Evolutionary conservation across 2,329 filamentous ascomycete genomes (phyloP).

Genomic region (Trichoderma hamatum): DNA sequence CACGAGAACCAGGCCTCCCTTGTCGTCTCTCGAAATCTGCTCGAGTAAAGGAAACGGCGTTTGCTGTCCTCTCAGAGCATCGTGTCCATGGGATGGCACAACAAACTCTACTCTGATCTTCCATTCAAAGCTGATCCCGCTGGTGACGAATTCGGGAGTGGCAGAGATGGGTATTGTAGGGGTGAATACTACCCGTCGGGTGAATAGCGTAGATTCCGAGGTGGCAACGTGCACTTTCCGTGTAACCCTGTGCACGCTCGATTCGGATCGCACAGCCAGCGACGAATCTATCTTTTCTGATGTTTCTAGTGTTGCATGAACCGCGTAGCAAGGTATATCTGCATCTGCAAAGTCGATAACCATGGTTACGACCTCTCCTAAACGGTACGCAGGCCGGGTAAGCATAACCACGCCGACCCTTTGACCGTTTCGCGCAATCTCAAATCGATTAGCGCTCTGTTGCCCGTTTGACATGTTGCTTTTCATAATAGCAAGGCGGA

Average conservation of each 20-base stretch:
- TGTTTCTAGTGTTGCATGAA: constrained; percentile 84
- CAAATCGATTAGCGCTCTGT: constrained; percentile 88
- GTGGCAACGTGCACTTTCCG: constrained; percentile 76
- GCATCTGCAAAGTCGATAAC: constrained; percentile 81
- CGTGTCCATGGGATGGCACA: constrained; percentile 60
- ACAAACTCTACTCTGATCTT: constrained; percentile 91
- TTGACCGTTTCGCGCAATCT: constrained; percentile 89
- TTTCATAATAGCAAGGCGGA: constrained; percentile 86
- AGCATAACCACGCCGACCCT: constrained; percentile 90
- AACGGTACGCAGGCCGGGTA: constrained; percentile 81
- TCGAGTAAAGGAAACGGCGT: constrained; percentile 65
- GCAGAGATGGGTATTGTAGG: constrained; percentile 81
- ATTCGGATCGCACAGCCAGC: constrained; percentile 80
- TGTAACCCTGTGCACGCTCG: constrained; percentile 85
- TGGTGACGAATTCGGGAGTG: constrained; percentile 91
- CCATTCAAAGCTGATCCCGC: constrained; percentile 85
- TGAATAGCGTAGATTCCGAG: constrained; percentile 82
- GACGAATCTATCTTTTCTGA: constrained; percentile 79
- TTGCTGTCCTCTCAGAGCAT: constrained; percentile 30
- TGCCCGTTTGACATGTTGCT: constrained; percentile 72
- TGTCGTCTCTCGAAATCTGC: constrained; percentile 75
- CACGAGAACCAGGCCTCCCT: constrained; percentile 72
- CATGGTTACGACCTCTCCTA: constrained; percentile 85
- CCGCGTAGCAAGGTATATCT: constrained; percentile 80
- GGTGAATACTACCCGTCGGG: constrained; percentile 76